Percentiles rank a stretch among this genome's conserved stretches.
Evolutionary conservation across 805 yeast genomes (phyloP).

Genomic region (Lipomyces spencermartinsiae): DNA sequence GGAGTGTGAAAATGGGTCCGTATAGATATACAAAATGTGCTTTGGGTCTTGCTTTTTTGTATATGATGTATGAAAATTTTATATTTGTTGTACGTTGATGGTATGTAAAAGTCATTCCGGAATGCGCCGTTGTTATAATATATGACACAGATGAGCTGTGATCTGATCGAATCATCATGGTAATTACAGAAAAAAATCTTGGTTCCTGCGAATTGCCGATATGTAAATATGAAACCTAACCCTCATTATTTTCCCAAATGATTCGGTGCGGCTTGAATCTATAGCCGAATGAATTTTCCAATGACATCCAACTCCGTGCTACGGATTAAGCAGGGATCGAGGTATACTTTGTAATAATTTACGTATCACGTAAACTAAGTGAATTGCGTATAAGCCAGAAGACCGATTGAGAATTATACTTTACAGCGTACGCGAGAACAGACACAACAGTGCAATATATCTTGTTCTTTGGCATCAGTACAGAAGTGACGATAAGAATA

Average conservation of each 20-base stretch:
- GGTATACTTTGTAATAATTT: too few relatives aligned
- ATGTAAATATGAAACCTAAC: not conserved
- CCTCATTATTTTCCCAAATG: not conserved
- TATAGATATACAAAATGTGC: not conserved
- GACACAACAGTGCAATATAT: not conserved
- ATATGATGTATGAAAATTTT: not conserved
- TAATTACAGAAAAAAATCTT: too few relatives aligned
- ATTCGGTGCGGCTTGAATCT: too few relatives aligned
- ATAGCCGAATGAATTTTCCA: too few relatives aligned
- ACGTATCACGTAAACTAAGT: not conserved
- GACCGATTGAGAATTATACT: not conserved
- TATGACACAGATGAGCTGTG: not conserved
- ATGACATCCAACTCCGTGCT: too few relatives aligned
- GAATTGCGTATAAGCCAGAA: not conserved
- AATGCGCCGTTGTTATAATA: not conserved
- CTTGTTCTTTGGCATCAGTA: not conserved
- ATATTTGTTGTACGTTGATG: not conserved
- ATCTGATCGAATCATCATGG: not conserved
- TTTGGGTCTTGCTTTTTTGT: conserved; percentile 2
- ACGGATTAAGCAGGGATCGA: too few relatives aligned
- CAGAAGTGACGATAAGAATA: not conserved
- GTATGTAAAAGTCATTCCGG: conserved; percentile 1
- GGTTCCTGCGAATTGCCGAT: too few relatives aligned
- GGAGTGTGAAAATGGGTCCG: not conserved
- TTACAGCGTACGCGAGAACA: not conserved